A percentile compares a stretch with the other conserved stretches of the same genome.
These are phyloP conservation scores for Margaritispora aquatica DNA, from an alignment of 495 filamentous ascomycete genomes.

Conservation along the genomic window DNA sequence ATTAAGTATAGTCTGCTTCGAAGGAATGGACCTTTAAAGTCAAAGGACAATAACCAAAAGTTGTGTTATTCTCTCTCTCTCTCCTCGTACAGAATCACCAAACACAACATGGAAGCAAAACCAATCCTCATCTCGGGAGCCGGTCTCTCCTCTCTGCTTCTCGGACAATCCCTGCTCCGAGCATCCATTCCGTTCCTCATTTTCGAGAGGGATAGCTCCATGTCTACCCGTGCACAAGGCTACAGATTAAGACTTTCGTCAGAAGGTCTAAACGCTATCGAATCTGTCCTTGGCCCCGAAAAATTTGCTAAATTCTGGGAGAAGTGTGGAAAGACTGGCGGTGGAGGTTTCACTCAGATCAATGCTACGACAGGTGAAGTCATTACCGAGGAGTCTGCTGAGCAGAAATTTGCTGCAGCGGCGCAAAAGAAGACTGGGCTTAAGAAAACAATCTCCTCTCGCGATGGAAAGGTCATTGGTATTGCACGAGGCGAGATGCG, in stretches of 20 bases:
- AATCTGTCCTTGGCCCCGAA: constrained; percentile 40
- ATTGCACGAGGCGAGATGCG: constrained; percentile 47
- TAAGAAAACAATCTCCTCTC: constrained; percentile 27
- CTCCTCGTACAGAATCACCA: background rate
- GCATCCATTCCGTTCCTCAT: constrained; percentile 43
- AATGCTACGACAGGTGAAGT: constrained; percentile 37
- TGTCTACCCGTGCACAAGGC: constrained; percentile 45
- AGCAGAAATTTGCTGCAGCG: background rate
- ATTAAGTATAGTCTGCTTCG: no score
- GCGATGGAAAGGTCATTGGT: constrained; percentile 44
- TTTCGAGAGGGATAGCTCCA: constrained; percentile 43
- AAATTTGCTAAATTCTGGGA: constrained; percentile 44
- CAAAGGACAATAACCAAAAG: no score
- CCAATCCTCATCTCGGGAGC: constrained; percentile 49
- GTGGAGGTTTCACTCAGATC: constrained; percentile 35
- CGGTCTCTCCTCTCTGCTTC: constrained; percentile 43
- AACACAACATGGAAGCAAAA: constrained; percentile 24
- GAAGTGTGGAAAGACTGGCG: constrained; percentile 44
- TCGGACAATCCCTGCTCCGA: constrained; percentile 41
- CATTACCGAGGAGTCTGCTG: constrained; percentile 3
- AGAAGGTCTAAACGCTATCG: constrained; percentile 46
- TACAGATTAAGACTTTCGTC: constrained; percentile 47
- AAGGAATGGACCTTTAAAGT: no score
- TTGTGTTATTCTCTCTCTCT: no score
- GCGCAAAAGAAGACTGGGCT: background rate